Conservation (phyloP, 495 filamentous ascomycete genomes). For the Xylaria castorea region DNA sequence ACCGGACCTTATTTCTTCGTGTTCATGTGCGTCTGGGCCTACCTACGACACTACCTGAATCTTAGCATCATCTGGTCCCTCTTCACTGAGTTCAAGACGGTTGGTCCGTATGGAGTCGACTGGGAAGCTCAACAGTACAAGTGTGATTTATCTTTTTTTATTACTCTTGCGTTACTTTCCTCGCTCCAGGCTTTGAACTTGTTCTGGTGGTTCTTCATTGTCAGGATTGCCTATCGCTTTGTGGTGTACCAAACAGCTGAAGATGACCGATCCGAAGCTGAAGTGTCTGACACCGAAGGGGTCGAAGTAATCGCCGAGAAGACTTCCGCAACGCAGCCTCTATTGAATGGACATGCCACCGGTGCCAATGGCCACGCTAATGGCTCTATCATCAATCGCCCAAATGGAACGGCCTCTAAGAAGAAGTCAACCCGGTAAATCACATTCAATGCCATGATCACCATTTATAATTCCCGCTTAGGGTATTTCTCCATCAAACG, state of each 20-base stretch:
- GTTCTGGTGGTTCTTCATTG: conserved; percentile 86
- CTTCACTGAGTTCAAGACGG: conserved; percentile 84
- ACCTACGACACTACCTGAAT: conserved; percentile 91
- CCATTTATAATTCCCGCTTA: neutral
- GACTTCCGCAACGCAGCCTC: conserved; percentile 22
- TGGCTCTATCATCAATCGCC: conserved; percentile 31
- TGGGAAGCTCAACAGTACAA: conserved; percentile 88
- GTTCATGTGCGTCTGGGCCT: conserved; percentile 88
- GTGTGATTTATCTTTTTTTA: conserved; percentile 74
- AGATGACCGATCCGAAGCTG: conserved; percentile 59
- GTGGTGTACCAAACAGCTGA: conserved; percentile 54
- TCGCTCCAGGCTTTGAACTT: conserved; percentile 81
- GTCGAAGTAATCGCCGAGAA: conserved; percentile 40
- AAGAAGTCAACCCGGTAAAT: conserved; percentile 16
- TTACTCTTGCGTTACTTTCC: conserved; percentile 73
- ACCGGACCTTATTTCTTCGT: conserved; percentile 81
- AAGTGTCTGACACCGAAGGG: conserved; percentile 56
- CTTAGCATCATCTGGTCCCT: conserved; percentile 84
- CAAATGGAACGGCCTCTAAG: conserved; percentile 32
- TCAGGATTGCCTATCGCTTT: conserved; percentile 71
- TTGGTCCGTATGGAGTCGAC: conserved; percentile 87
- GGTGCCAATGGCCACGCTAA: conserved; percentile 31
- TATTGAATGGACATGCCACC: conserved; percentile 34
- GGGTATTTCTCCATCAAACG: neutral
- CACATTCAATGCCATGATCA: neutral